phyloP scores from a whole-genome alignment of 2,329 filamentous ascomycete genomes.

The Fusarium sterilihyphosum region DNA sequence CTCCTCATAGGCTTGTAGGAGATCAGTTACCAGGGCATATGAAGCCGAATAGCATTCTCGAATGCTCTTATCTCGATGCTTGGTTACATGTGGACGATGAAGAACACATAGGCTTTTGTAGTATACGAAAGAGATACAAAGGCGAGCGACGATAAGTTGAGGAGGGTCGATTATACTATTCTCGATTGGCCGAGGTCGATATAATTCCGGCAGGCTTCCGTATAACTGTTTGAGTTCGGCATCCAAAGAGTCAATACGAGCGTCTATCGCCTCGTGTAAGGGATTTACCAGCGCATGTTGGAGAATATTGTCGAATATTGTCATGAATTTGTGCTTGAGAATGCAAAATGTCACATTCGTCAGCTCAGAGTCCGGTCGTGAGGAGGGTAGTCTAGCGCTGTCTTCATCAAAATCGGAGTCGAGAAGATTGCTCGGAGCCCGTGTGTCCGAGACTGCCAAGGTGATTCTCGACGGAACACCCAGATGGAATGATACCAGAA shows the following conservation, averaged over 20 bases:
- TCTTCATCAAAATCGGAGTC: neutral
- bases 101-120: neutral
- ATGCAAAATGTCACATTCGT: neutral
- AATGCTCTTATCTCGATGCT: neutral
- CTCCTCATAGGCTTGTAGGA: neutral
- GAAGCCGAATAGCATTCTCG: neutral
- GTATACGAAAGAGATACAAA: neutral
- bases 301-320: neutral
- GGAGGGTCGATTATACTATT: neutral
- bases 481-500: neutral
- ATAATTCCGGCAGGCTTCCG: neutral
- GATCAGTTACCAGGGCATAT: neutral
- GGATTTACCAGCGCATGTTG: neutral
- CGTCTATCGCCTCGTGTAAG: neutral
- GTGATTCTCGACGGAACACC: neutral
- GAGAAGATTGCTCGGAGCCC: neutral
- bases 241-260: neutral
- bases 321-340: neutral
- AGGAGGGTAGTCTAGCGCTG: neutral
- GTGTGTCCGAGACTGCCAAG: neutral
- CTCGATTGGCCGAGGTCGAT: neutral
- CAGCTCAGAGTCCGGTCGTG: neutral
- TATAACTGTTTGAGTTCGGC: neutral
- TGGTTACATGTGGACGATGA: neutral
- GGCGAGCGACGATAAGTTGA: neutral